Conservation (phyloP, 1,284 basidiomycete species). For the Xerocomus amazonicus region DNA sequence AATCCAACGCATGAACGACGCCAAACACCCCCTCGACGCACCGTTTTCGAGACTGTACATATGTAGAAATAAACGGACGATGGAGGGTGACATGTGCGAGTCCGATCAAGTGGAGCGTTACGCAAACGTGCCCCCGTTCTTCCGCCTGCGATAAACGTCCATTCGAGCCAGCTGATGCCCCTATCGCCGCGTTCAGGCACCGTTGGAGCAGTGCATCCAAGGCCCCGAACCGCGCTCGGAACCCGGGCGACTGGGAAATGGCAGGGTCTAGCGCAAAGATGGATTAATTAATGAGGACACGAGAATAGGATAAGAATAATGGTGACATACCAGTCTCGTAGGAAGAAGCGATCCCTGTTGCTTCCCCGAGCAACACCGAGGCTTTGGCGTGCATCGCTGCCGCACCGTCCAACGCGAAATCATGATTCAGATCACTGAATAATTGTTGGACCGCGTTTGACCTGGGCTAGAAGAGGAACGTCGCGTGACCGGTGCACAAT, state of each 20-base stretch:
- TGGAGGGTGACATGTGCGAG: slow-evolving; percentile 40
- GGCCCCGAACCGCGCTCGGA: slow-evolving; percentile 28
- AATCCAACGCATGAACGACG: slow-evolving; percentile 17
- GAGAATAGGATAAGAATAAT: neutral
- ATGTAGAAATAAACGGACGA: slow-evolving; percentile 25
- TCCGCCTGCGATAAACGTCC: slow-evolving; percentile 19
- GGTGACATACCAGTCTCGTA: slow-evolving; percentile 27
- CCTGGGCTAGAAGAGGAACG: slow-evolving; percentile 2
- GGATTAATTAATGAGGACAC: neutral
- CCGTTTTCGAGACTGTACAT: slow-evolving; percentile 26
- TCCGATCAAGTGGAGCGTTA: slow-evolving; percentile 24
- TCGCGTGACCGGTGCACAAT: neutral
- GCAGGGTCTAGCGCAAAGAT: slow-evolving; percentile 22
- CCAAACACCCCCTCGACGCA: slow-evolving; percentile 27
- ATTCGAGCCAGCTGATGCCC: slow-evolving; percentile 2
- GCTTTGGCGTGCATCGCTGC: slow-evolving; percentile 32
- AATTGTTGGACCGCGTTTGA: slow-evolving; percentile 28
- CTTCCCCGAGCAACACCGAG: slow-evolving; percentile 34
- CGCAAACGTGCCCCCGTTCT: slow-evolving; percentile 12
- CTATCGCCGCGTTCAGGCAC: slow-evolving; percentile 23
- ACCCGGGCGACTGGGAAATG: slow-evolving; percentile 18
- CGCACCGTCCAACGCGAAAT: slow-evolving; percentile 16
- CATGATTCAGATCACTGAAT: slow-evolving; percentile 20
- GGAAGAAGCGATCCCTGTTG: slow-evolving; percentile 24
- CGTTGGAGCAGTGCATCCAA: slow-evolving; percentile 36